These are phyloP conservation scores for Fallopia convolvulus DNA, from an alignment of 148 eudicot species.

Conservation along the genomic window DNA sequence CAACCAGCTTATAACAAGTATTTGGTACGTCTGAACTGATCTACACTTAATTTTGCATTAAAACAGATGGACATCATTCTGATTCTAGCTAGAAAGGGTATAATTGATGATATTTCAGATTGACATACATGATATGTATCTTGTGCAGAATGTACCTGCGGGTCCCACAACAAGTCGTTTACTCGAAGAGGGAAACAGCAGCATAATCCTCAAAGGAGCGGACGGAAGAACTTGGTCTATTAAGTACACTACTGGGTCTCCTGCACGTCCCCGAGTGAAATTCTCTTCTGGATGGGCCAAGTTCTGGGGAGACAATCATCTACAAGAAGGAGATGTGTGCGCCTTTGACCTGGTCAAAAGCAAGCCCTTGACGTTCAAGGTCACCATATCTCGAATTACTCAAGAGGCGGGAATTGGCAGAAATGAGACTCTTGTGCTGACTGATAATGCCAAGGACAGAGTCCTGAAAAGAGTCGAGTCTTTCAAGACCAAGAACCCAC, in stretches of 20 bases:
- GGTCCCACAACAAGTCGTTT: not conserved
- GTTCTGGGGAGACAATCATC: not conserved
- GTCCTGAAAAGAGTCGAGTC: not conserved
- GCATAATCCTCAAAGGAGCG: not conserved
- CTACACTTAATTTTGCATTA: not conserved
- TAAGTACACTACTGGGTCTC: not conserved
- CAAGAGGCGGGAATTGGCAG: not conserved
- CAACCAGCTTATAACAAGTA: not conserved
- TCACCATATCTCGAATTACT: not conserved
- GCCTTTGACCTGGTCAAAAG: not conserved
- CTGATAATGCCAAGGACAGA: not conserved
- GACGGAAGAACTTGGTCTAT: not conserved
- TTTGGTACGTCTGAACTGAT: not conserved
- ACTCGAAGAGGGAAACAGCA: not conserved
- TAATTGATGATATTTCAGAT: too few relatives aligned
- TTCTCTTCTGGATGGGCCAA: not conserved
- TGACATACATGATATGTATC: not conserved
- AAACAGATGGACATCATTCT: too few relatives aligned
- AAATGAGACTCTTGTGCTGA: not conserved
- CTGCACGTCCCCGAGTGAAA: not conserved
- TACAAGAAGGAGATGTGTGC: not conserved
- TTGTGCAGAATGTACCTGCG: not conserved
- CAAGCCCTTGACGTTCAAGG: not conserved
- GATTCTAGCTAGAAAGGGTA: not conserved
- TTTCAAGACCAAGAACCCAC: not conserved